Evolutionary conservation across 2,329 filamentous ascomycete genomes (phyloP).

Genomic region (Penicillium hesseltinei): DNA sequence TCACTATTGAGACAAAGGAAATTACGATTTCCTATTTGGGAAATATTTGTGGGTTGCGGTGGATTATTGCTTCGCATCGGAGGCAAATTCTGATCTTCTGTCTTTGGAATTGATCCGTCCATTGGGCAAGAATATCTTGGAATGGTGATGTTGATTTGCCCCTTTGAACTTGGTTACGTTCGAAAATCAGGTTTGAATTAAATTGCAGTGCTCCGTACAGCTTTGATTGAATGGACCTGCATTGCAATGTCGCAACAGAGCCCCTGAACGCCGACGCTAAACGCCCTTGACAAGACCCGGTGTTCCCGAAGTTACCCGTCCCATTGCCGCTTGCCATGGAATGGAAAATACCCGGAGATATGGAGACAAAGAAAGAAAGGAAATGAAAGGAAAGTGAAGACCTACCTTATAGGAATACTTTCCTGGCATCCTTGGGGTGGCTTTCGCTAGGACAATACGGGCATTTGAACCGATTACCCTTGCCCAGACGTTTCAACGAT

Average conservation of each 20-base stretch:
- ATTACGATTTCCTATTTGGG: conserved; percentile 8
- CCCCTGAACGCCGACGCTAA: conserved; percentile 9
- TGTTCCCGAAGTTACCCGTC: not conserved
- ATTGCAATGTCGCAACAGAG: not conserved
- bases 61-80: not conserved
- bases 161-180: not conserved
- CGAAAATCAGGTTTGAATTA: not conserved
- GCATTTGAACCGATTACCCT: conserved; percentile 83
- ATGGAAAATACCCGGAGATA: not conserved
- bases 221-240: conserved; percentile 6
- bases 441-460: conserved; percentile 92
- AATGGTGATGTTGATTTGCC: not conserved
- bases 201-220: not conserved
- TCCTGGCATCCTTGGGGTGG: conserved; percentile 69
- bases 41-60: not conserved
- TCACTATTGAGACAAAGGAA: conserved; percentile 10
- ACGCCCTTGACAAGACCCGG: conserved; percentile 4
- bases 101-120: not conserved
- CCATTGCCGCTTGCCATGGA: not conserved
- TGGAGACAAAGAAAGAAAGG: not conserved
- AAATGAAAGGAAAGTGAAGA: not conserved
- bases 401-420: conserved; percentile 61
- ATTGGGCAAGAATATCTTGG: not conserved
- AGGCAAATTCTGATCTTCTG: not conserved
- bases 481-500: conserved; percentile 74